Evolutionary conservation across 352 stramenopile genomes (phyloP), one percentile per base, ranked within the genome.

Genomic region (Phytophthora boehmeriae): DNA sequence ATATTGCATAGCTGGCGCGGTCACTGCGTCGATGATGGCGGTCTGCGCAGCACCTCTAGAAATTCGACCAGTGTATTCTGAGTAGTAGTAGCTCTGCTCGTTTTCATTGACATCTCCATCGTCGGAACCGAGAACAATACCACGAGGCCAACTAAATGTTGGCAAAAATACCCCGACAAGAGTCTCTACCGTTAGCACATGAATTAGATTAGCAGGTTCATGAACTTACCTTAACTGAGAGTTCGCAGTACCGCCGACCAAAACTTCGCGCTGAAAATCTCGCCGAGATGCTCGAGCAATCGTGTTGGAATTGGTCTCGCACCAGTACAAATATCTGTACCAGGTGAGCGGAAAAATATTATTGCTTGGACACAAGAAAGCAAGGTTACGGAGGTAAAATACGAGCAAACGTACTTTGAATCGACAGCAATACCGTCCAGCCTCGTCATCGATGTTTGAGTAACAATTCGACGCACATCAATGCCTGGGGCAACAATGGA

Each of bases 21-120:
- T 45, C 6, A 93, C 59, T n/a, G 80, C 76, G 46, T 88, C 69
- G 17, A 93, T 50, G 11, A 91, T 4, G 13, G 76, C 17, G 0
- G 38, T 51, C 11, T 74, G 57, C 0, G 53, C 8, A 1, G 34
- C 20, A 11, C 76, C 76, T 43, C 64, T 68, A 13, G 63, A 75
- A 39, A 93, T 80, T 2, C 84, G 80, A 3, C 84, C 81, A 0
- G 74, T 77, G 62, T 91, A 93, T 49, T 93, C 84, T 1, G 77
- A 71, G 45, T 77, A 91, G 58, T 78, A 85, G 27, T 81, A 75
- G 2, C 55, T 67, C 22, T 83, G 53, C 11, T 73, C 63, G 9
- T 54, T 45, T 8, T 58, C 53, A 41, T 88, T 88, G 1, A 2
- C 23, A 8, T 60, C 46, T 10, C 69, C 75, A 44, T 87, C 63